Conservation (phyloP, 2,329 filamentous ascomycete species). For the Mollisiaceae sp. region DNA sequence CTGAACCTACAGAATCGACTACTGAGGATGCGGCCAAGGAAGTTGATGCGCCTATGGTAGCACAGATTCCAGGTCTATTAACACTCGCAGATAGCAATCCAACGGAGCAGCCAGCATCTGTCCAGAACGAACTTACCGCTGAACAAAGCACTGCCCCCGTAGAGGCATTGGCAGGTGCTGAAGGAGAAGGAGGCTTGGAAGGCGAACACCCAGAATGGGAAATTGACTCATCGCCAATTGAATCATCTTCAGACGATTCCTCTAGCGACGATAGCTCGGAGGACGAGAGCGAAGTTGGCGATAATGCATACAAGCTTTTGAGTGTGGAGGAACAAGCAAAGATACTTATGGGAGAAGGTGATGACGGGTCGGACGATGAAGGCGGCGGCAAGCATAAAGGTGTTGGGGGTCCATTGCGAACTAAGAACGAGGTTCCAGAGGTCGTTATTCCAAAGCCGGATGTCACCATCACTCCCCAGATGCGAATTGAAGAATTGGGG, state of each 20-base stretch:
- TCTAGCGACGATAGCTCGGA: conserved; percentile 61
- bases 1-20: too few species aligned
- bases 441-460: conserved; percentile 74
- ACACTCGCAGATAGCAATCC: not conserved
- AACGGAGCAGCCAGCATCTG: not conserved
- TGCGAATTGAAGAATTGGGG: conserved; percentile 78
- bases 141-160: not conserved
- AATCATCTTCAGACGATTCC: conserved; percentile 65
- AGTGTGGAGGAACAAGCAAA: conserved; percentile 83
- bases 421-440: conserved; percentile 78
- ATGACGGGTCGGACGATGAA: conserved; percentile 75
- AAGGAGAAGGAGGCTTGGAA: conserved; percentile 18
- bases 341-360: conserved; percentile 83
- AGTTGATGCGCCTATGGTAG: not conserved
- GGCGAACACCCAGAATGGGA: conserved; percentile 79
- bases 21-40: not conserved
- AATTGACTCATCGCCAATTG: conserved; percentile 75
- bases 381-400: conserved; percentile 53
- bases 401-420: conserved; percentile 63
- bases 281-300: conserved; percentile 56
- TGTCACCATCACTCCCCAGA: conserved; percentile 76
- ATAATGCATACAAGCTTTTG: conserved; percentile 72
- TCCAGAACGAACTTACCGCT: not conserved
- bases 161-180: not conserved
- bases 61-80: not conserved